phyloP scores from a whole-genome alignment of 495 filamentous ascomycete species.

The Lichenothelia convexa region DNA sequence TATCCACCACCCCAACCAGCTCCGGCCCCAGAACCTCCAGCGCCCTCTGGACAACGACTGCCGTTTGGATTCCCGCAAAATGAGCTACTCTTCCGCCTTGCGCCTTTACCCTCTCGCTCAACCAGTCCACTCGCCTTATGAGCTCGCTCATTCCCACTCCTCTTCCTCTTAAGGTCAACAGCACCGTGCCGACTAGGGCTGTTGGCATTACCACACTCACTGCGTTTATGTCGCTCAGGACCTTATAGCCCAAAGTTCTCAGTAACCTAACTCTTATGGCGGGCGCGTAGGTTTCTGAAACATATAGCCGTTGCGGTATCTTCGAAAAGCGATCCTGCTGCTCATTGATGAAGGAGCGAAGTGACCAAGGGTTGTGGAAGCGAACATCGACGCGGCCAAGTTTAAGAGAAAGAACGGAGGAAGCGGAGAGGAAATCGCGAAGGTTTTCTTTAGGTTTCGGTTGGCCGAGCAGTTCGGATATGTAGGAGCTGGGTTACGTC shows the following conservation, averaged over 20 bases:
- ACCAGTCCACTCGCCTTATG: constrained; percentile 76
- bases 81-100: constrained; percentile 87
- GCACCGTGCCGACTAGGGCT: constrained; percentile 79
- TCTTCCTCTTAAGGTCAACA: constrained; percentile 77
- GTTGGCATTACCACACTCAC: constrained; percentile 98
- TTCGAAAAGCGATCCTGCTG: constrained; percentile 36
- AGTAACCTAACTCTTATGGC: constrained; percentile 39
- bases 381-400: constrained; percentile 86
- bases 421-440: constrained; percentile 68
- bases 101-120: constrained; percentile 59
- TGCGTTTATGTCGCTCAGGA: constrained; percentile 82
- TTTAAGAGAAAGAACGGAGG: constrained; percentile 72
- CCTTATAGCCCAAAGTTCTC: constrained; percentile 71
- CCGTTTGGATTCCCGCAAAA: constrained; percentile 62
- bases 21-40: constrained; percentile 80
- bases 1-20: constrained; percentile 61
- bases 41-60: constrained; percentile 70
- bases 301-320: neutral
- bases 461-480: constrained; percentile 78
- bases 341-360: constrained; percentile 58
- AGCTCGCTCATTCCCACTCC: constrained; percentile 80
- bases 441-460: constrained; percentile 92
- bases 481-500: constrained; percentile 43
- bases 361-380: constrained; percentile 89
- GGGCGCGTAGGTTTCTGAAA: constrained; percentile 6